Percentiles rank a stretch among this genome's conserved stretches.
Evolutionary conservation across 805 yeast species (phyloP).

Genomic region (Ogataea neopini): DNA sequence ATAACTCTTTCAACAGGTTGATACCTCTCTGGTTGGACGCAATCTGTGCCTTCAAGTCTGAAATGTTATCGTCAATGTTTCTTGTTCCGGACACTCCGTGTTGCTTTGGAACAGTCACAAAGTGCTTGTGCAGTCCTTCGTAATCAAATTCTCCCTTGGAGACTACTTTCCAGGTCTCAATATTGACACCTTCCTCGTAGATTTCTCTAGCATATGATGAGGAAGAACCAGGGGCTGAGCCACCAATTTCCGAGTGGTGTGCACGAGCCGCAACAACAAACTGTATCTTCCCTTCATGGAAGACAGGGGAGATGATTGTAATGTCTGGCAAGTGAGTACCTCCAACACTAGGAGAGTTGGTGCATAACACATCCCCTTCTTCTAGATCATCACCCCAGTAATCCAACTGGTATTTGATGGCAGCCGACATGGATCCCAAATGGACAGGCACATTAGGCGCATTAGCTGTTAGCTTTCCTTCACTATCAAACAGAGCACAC

Average conservation of each 20-base stretch:
- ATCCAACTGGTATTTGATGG: conserved; percentile 39
- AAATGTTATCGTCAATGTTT: conserved; percentile 52
- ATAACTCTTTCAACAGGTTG: conserved; percentile 42
- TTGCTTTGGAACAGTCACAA: conserved; percentile 48
- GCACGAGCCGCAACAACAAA: conserved; percentile 61
- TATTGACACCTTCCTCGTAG: conserved; percentile 57
- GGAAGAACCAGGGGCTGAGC: conserved; percentile 59
- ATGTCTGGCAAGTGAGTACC: conserved; percentile 54
- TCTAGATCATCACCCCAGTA: conserved; percentile 40
- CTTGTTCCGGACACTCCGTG: conserved; percentile 59
- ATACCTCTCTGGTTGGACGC: conserved; percentile 57
- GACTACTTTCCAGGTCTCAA: conserved; percentile 53
- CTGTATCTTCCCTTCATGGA: conserved; percentile 43
- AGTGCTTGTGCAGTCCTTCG: conserved; percentile 46
- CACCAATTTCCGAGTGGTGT: conserved; percentile 65
- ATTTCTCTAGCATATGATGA: conserved; percentile 55
- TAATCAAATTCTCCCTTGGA: conserved; percentile 52
- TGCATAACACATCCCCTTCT: conserved; percentile 45
- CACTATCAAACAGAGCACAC: conserved; percentile 48
- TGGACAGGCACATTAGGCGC: conserved; percentile 48
- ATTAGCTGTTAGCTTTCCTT: conserved; percentile 36
- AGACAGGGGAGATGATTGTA: conserved; percentile 59
- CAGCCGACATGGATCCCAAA: conserved; percentile 47
- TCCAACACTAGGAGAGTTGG: conserved; percentile 46
- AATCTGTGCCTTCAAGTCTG: conserved; percentile 50